phyloP scores from a whole-genome alignment of 202 grass and related monocot species.

The Digitaria exilis region DNA sequence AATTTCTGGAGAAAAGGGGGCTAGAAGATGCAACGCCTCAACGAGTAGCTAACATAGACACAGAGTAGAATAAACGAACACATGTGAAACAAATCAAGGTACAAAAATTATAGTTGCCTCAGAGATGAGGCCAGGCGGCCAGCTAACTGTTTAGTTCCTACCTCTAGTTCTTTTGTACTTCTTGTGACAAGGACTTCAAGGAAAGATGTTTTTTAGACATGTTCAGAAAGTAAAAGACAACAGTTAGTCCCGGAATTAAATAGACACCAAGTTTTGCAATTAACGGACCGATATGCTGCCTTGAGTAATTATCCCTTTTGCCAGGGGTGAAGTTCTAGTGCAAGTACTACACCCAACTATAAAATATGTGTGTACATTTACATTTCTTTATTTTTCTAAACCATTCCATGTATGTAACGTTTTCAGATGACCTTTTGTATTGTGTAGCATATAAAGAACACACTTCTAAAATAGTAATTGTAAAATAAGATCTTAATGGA shows the following conservation, averaged over 20 bases:
- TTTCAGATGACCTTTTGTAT: slow-evolving; percentile 4
- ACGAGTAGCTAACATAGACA: not conserved
- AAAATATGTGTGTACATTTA: not conserved
- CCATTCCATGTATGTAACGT: not conserved
- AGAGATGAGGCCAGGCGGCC: slow-evolving; percentile 20
- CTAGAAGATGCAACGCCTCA: not conserved
- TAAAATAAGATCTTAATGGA: slow-evolving; percentile 6
- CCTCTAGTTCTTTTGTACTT: slow-evolving; percentile 12
- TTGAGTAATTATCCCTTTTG: not conserved
- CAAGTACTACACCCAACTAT: not conserved
- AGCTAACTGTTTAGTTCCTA: not conserved
- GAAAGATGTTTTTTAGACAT: slow-evolving; percentile 10
- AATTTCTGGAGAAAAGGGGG: not conserved
- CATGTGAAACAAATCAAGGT: not conserved
- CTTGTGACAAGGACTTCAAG: slow-evolving; percentile 1
- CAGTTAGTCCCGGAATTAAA: not conserved
- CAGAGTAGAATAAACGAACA: not conserved
- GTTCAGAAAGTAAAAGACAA: not conserved
- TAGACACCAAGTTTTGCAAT: not conserved
- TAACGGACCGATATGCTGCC: not conserved
- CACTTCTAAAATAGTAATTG: not conserved
- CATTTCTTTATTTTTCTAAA: not conserved
- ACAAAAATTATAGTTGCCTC: not conserved
- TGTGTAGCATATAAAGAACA: not conserved
- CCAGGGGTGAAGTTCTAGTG: not conserved